Evolutionary conservation across 345 rosid genomes (phyloP), one percentile per base, ranked within the genome.

Genomic region (Turnera subulata): DNA sequence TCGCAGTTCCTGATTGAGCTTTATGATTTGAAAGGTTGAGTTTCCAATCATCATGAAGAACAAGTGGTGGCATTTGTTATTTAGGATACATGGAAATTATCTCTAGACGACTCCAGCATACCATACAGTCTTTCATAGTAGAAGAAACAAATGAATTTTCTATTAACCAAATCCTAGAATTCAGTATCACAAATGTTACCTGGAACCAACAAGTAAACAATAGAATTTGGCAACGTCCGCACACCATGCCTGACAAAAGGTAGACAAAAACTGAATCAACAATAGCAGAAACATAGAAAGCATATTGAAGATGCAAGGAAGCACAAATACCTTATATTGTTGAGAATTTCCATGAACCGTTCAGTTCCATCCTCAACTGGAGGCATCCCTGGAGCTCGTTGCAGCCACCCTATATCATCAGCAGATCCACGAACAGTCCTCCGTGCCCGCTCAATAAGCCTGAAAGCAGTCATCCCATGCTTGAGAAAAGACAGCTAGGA

Each of bases 371-470:
- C 96, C 81, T 86, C 86, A 66, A 82, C 85, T 53, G 88, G 75
- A 64, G 99, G 96, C 88, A 89, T 82, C 64, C 70, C 78, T 16
- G 81, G 76, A 69, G 69, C 85, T 24, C 67, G 73, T 53, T 83
- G 84, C 65, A 93, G 76, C 99, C 97, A 93, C 60, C 99, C 97
- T 68, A 93, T 81, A 75, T 93, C 99, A 70, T 87, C 89, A 43
- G 96, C 97, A 6, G 99, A 89, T 45, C 99, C 99, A 45, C 84
- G 92, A 64, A 93, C 96, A 37, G 96, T 93, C 75, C 85, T 87
- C 61, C 90, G 73, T 39, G 91, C 96, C 19, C 90, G 82, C 64
- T 93, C 97, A 61, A 93, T 65, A 61, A 93, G 94, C 69, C 99
- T 93, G 76, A 59, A 61, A 45, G 19, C 29, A 63, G 55, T 46